Evolutionary conservation across 2,329 filamentous ascomycete genomes (phyloP).

Genomic region (Diplocarpon rosae): DNA sequence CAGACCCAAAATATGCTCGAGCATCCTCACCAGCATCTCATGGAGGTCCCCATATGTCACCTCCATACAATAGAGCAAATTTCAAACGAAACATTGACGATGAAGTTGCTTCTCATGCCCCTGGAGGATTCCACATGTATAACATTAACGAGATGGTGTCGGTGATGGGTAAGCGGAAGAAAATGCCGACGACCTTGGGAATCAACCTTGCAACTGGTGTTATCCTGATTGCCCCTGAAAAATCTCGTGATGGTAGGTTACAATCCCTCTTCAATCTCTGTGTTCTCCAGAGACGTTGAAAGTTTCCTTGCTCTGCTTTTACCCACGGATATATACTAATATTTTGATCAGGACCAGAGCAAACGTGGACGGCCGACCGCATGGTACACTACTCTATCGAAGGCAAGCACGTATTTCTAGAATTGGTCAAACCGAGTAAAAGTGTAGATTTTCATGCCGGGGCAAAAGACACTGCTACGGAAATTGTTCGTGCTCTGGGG

Average conservation of each 20-base stretch:
- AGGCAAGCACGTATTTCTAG: conserved; percentile 94
- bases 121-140: conserved; percentile 84
- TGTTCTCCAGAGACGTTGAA: no score
- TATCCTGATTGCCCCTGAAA: conserved; percentile 85
- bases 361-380: conserved; percentile 90
- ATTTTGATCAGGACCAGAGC: conserved; percentile 40
- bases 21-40: conserved; percentile 33
- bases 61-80: conserved; percentile 41
- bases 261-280: no score
- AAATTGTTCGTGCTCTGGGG: conserved; percentile 79
- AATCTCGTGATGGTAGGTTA: conserved; percentile 55
- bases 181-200: conserved; percentile 95
- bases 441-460: conserved; percentile 95
- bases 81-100: conserved; percentile 32
- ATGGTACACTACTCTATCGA: conserved; percentile 97
- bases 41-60: conserved; percentile 32
- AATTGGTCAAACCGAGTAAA: conserved; percentile 83
- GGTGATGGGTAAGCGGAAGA: conserved; percentile 94
- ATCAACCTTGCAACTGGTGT: conserved; percentile 80
- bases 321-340: no score
- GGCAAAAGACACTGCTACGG: conserved; percentile 89
- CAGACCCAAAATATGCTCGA: conserved; percentile 21
- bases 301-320: no score
- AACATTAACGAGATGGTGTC: conserved; percentile 97
- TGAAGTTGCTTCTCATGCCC: conserved; percentile 39